These are phyloP conservation scores for Phytophthora agathidicida DNA, from an alignment of 352 stramenopile genomes.

Conservation along the genomic window DNA sequence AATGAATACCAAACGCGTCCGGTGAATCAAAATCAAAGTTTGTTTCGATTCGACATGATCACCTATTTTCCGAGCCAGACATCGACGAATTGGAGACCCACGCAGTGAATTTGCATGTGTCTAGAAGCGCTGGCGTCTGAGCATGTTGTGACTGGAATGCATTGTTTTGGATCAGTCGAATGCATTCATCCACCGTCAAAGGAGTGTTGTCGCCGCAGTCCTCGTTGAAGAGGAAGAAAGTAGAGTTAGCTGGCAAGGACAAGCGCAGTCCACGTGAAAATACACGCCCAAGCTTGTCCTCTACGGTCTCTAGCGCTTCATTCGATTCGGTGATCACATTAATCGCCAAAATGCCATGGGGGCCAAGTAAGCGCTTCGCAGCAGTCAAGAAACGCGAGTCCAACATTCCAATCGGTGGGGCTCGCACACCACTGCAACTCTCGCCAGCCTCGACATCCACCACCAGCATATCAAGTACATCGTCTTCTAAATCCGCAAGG, in stretches of 20 bases:
- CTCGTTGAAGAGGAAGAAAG: slow-evolving; percentile 49
- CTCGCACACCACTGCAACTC: slow-evolving; percentile 36
- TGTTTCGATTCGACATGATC: slow-evolving; percentile 1
- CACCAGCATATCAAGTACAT: slow-evolving; percentile 50
- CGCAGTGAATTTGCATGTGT: slow-evolving; percentile 15
- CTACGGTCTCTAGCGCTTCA: slow-evolving; percentile 30
- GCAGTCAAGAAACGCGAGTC: slow-evolving; percentile 38
- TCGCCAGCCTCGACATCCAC: slow-evolving; percentile 73
- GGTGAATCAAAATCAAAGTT: slow-evolving; percentile 13
- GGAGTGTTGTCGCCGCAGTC: neutral
- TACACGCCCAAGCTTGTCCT: slow-evolving; percentile 29
- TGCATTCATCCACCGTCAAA: slow-evolving; percentile 5
- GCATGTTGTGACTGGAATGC: slow-evolving; percentile 33
- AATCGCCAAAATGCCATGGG: slow-evolving; percentile 47
- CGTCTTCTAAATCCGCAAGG: slow-evolving; percentile 25
- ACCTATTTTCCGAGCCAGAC: neutral
- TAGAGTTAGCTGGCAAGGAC: slow-evolving; percentile 40
- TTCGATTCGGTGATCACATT: slow-evolving; percentile 65
- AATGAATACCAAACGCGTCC: slow-evolving; percentile 5
- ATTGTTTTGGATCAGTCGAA: slow-evolving; percentile 15
- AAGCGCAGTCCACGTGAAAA: slow-evolving; percentile 43
- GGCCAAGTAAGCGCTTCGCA: slow-evolving; percentile 32
- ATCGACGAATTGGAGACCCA: slow-evolving; percentile 10
- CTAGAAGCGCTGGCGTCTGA: slow-evolving; percentile 30
- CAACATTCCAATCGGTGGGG: slow-evolving; percentile 53